Base-by-base conservation (phyloP, 768 basidiomycete genomes). In the Podaxis sp. region DNA sequence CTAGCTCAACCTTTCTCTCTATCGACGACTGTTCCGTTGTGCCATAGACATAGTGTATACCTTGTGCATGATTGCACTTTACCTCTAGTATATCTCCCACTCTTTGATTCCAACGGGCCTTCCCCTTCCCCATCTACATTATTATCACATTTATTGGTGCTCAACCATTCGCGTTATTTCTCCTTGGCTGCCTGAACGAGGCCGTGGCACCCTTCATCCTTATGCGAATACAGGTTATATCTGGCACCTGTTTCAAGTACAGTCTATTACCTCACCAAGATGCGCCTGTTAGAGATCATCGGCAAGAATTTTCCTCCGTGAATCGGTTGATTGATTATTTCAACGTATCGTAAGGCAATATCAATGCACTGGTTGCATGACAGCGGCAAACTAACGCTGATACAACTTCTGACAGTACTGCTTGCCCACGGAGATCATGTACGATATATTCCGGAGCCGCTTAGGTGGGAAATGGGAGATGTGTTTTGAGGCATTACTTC, bases 401-500 rank as follows among this genome's bases (percentile, higher is more conserved):
- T 46, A 46, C 44, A 17, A 17, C 15, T 46, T 17, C 17, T 46
- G 44, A 46, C 15, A 20, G 44, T 46, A 46, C 44, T 0, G 7
- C 15, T 46, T 33, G 33, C 10, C 33, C 33, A 10, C 8, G 20
- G 44, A 20, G 44, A 46, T n/a, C 17, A 41, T 41, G 15, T 6
- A 41, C 20, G 20, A 20, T 20, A 46, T 3, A 22, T 46, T 46
- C 17, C 44, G 17, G n/a, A 44, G 12, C 41, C 20, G 24, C 20
- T 22, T 13, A 15, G 2, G 22, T 7, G 20, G 24, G 24, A 10
- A 3, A 50, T 24, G 15, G n/a, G 41, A 53, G 30, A 33, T 26
- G 28, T 53, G 10, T n/a, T 4, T 17, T 53, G 17, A 13, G 33
- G 28, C 11, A 36, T 81, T 73, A 91, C 70, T 88, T 90, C 88